These are phyloP conservation scores for Saturnispora zaruensis DNA, from an alignment of 805 yeast species.

Conservation along the genomic window DNA sequence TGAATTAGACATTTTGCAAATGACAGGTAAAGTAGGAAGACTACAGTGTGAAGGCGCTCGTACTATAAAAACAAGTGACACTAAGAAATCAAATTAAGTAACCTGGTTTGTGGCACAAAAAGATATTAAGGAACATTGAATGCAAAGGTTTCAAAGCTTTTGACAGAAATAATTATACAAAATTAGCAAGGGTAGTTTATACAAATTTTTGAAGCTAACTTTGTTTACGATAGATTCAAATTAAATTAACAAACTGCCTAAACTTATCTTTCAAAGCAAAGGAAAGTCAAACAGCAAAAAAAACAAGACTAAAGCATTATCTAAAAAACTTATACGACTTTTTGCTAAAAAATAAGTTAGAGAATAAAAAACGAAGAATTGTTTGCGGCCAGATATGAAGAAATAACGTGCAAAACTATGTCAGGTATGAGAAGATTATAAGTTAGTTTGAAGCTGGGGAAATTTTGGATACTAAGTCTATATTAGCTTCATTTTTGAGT, in stretches of 20 bases:
- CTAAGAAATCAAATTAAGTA: conserved; percentile 63
- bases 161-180: too few species aligned
- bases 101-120: conserved; percentile 70
- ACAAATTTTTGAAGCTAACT: too few species aligned
- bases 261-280: too few species aligned
- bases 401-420: conserved; percentile 43
- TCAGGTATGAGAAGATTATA: conserved; percentile 37
- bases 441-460: conserved; percentile 20
- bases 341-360: too few species aligned
- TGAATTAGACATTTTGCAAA: conserved; percentile 74
- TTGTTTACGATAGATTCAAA: too few species aligned
- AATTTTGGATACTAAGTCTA: conserved; percentile 14
- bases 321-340: too few species aligned
- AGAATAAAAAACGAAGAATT: conserved; percentile 15
- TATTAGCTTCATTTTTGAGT: conserved; percentile 26
- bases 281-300: too few species aligned
- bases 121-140: conserved; percentile 75
- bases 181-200: too few species aligned
- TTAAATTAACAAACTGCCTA: too few species aligned
- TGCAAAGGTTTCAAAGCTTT: conserved; percentile 63
- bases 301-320: too few species aligned
- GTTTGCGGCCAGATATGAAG: conserved; percentile 35
- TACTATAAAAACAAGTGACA: conserved; percentile 63
- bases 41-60: conserved; percentile 77
- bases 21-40: conserved; percentile 82